Evolutionary conservation across 495 filamentous ascomycete species (phyloP), one percentile per base, ranked within the genome.

Genomic region (Haplographium delicatum): DNA sequence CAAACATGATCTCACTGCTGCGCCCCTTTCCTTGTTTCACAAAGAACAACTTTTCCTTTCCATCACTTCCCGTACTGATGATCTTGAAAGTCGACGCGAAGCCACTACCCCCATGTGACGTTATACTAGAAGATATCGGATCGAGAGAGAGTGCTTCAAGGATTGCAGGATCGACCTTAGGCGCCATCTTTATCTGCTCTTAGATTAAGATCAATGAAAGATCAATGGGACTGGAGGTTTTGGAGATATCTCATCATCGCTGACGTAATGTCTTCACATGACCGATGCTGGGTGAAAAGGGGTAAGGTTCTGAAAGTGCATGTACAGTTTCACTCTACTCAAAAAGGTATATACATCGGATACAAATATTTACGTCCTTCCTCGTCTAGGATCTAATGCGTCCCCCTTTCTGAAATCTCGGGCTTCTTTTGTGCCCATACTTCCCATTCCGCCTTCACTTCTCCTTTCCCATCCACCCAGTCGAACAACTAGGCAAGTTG

Each of bases 401-500:
- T 96, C 91, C 51, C 81, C 75, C 66, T 79, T 80, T 65, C 88
- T 80, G 77, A 84, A 91, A 58, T 91, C 88, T 53, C 93, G 78
- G 57, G 87, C 73, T 75, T 96, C 91, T 71, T 84, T 91, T 2
- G 91, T 96, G 8, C 91, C 88, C 71, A 95, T 56, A 61, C 88
- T 89, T 1, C 93, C 93, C 42, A 91, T 65, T 0, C 93, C 93
- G 0, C 94, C 94, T 64, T 95, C 87, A 40, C 74, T 79, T 59
- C 93, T 79, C 62, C 91, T 81, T 72, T 97, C 93, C 93, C 93
- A 97, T 0, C 94, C 93, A 7, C 93, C 93, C 7, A 97, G 72
- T 44, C 93, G 74, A 19, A 97, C 81, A 4, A 96, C 91, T 3
- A 96, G 68, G 61, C 87, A 91, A n/a, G 94, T 98, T 8, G 90